These are phyloP conservation scores for Phallus indusiatus DNA, from an alignment of 768 basidiomycete genomes.

Conservation along the genomic window DNA sequence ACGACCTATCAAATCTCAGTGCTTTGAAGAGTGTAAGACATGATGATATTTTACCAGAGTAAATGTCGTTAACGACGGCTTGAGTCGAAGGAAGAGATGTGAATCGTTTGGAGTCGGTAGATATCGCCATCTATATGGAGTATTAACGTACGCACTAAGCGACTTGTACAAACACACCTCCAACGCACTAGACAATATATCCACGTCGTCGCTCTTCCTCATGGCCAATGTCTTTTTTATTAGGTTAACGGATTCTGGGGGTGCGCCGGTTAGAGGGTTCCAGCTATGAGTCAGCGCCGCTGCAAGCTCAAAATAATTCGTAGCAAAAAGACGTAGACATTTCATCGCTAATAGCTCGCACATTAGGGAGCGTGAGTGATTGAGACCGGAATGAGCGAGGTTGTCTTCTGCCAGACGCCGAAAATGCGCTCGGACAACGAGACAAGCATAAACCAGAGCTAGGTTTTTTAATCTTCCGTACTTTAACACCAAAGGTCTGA, in stretches of 20 bases:
- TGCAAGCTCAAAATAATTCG: slow-evolving; percentile 65
- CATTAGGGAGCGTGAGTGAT: slow-evolving; percentile 60
- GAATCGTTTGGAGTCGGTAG: slow-evolving; percentile 76
- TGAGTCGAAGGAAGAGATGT: slow-evolving; percentile 78
- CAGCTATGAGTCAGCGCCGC: slow-evolving; percentile 75
- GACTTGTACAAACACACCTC: slow-evolving; percentile 47
- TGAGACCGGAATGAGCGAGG: slow-evolving; percentile 69
- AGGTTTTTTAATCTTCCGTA: slow-evolving; percentile 72
- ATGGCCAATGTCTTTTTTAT: slow-evolving; percentile 48
- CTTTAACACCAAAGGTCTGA: slow-evolving; percentile 67
- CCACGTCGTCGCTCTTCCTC: slow-evolving; percentile 50
- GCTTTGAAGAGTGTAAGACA: slow-evolving; percentile 42
- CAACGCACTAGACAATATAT: slow-evolving; percentile 70
- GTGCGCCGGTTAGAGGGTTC: slow-evolving; percentile 77
- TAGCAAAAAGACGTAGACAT: slow-evolving; percentile 64
- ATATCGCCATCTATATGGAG: slow-evolving; percentile 70
- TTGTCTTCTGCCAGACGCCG: slow-evolving; percentile 57
- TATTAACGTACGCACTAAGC: not conserved
- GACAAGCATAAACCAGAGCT: slow-evolving; percentile 65
- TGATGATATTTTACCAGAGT: slow-evolving; percentile 56
- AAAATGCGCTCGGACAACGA: slow-evolving; percentile 74
- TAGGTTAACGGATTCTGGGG: slow-evolving; percentile 52
- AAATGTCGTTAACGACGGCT: slow-evolving; percentile 79
- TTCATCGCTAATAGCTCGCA: slow-evolving; percentile 91
- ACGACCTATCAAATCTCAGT: slow-evolving; percentile 25